Evolutionary conservation across 768 basidiomycete species (phyloP).

Genomic region (Hydnomerulius pinastri): DNA sequence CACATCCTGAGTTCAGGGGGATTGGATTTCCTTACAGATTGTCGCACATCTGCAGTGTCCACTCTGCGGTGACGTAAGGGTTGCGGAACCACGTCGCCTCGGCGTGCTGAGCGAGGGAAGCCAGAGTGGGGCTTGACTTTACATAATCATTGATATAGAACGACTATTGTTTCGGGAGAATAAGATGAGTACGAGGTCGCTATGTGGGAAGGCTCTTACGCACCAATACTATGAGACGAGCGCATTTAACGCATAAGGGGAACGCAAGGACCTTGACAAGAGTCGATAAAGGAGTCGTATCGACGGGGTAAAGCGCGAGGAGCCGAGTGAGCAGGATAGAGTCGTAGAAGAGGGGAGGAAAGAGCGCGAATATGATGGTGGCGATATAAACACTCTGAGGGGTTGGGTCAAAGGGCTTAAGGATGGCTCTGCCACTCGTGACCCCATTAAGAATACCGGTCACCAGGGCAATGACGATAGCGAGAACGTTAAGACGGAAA

Average conservation of each 20-base stretch:
- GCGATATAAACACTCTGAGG: slow-evolving; percentile 18
- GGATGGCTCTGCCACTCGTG: slow-evolving; percentile 1
- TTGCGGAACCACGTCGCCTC: slow-evolving; percentile 4
- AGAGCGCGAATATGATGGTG: slow-evolving; percentile 23
- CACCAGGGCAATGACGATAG: slow-evolving; percentile 23
- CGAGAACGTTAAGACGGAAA: slow-evolving; percentile 36
- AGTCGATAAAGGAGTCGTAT: slow-evolving; percentile 10
- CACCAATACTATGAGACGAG: slow-evolving; percentile 26
- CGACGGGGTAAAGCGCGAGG: slow-evolving; percentile 35
- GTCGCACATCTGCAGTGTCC: slow-evolving; percentile 36
- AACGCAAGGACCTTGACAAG: slow-evolving; percentile 28
- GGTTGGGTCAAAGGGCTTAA: slow-evolving; percentile 19
- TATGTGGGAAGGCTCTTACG: neutral
- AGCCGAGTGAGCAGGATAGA: slow-evolving; percentile 39
- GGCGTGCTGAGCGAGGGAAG: neutral
- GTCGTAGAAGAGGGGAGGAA: slow-evolving; percentile 38
- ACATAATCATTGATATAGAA: slow-evolving; percentile 2
- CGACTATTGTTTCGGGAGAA: slow-evolving; percentile 11
- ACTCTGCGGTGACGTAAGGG: slow-evolving; percentile 29
- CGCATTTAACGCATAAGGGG: slow-evolving; percentile 32
- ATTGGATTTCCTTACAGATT: slow-evolving; percentile 28
- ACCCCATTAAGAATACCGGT: slow-evolving; percentile 25
- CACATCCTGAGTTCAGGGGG: neutral
- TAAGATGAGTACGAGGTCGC: neutral
- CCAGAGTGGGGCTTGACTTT: neutral